Evolutionary conservation across 768 basidiomycete species (phyloP), one percentile per base, ranked within the genome.

Genomic region (Trametes coccinea): DNA sequence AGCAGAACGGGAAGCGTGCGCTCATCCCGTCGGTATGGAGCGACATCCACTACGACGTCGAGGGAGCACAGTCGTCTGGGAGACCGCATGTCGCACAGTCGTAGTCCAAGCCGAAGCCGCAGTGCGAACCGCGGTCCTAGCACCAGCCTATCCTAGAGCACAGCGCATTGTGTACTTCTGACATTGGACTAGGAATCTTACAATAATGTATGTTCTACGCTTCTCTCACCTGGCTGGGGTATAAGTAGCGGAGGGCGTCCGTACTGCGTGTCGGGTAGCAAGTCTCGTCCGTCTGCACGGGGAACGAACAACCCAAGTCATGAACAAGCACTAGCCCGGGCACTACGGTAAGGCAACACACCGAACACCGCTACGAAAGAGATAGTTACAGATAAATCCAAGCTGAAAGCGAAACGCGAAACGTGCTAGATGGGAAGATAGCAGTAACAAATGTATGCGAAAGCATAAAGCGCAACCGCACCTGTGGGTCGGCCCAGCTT

Each of bases 121-220:
- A 66, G 62, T 41, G 29, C 40, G 17, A 66, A 61, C 49, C 50
- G 34, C 34, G 34, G 34, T 6, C 34, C 34, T 11, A 37, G 34
- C 34, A 37, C 49, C 14, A n/a, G 16, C 16, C 43, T 27, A 31
- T 2, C n/a, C 9, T 41, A 39, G 47, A 22, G 46, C n/a, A 14
- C 4, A 10, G n/a, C 29, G 8, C 22, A 40, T 37, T 8, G 3
- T 11, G 5, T 37, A 37, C 22, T 52, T 59, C 43, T 51, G 49
- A 45, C 22, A 59, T 59, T 51, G 49, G 57, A 59, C 49, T 59
- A 59, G 49, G 37, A 50, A 59, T 59, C 57, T 44, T 59, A 59
- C 57, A 59, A 49, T 59, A 52, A 52, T 59, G 5, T 59, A 59
- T 56, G 48, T 58, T 40, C 49, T 59, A 59, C 43, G 49, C 57